Percentiles rank a stretch among this genome's conserved stretches.
phyloP scores from a whole-genome alignment of 805 yeast species.

The Ogataea neopini region DNA sequence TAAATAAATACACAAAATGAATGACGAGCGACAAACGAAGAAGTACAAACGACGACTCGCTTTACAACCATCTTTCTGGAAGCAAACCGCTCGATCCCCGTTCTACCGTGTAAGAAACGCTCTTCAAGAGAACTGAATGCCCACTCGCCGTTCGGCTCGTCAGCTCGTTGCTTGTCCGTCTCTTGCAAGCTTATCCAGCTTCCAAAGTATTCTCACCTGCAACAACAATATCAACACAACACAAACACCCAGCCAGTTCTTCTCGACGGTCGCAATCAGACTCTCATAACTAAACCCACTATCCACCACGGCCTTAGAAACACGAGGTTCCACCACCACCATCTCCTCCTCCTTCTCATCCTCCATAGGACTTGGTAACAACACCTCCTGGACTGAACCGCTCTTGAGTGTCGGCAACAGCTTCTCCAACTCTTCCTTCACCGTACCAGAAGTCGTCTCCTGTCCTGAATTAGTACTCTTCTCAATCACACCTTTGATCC shows the following conservation, averaged over 20 bases:
- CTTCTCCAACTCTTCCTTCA: constrained; percentile 32
- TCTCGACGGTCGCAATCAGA: constrained; percentile 8
- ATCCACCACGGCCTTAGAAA: neutral
- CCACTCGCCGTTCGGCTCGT: too few species aligned
- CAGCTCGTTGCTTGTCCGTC: too few species aligned
- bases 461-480: constrained; percentile 84
- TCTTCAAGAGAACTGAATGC: too few species aligned
- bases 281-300: constrained; percentile 8
- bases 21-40: neutral
- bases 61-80: too few species aligned
- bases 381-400: neutral
- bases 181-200: constrained; percentile 5
- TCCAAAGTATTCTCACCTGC: constrained; percentile 12
- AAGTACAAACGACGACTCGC: too few species aligned
- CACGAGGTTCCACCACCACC: neutral
- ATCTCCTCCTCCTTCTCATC: neutral
- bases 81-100: too few species aligned
- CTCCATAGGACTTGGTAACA: constrained; percentile 1
- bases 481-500: constrained; percentile 90
- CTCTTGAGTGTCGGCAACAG: constrained; percentile 19
- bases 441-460: constrained; percentile 51
- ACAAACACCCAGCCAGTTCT: constrained; percentile 14
- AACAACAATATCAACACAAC: constrained; percentile 9
- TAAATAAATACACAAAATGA: too few species aligned
- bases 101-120: too few species aligned